Conservation (phyloP, 768 basidiomycete species). For the Chalciporus sphaerocephalus region DNA sequence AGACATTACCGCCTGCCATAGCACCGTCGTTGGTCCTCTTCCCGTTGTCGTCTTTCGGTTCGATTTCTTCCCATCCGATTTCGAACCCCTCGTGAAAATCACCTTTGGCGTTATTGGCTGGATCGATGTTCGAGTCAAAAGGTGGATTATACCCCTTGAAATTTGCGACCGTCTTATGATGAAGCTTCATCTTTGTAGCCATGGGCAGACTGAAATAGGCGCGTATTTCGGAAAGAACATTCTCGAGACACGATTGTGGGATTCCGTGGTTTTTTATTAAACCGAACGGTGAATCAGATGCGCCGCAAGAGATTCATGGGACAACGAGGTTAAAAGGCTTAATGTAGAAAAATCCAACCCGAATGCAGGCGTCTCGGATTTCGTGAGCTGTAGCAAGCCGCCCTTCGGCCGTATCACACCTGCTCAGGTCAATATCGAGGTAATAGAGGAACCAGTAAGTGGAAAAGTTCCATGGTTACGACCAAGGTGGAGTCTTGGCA, state of each 20-base stretch:
- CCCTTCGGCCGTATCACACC: constrained; percentile 21
- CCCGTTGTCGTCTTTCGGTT: constrained; percentile 23
- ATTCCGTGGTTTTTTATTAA: constrained; percentile 80
- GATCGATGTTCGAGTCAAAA: constrained; percentile 70
- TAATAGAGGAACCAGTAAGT: neutral
- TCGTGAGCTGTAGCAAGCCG: constrained; percentile 47
- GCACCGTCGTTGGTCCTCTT: constrained; percentile 42
- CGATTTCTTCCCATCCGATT: constrained; percentile 64
- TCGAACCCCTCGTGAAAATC: constrained; percentile 92
- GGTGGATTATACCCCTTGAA: constrained; percentile 77
- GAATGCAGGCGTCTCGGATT: constrained; percentile 72
- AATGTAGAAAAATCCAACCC: constrained; percentile 87
- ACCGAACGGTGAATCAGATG: neutral
- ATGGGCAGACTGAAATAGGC: constrained; percentile 64
- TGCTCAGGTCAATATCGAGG: constrained; percentile 19
- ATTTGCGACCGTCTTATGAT: constrained; percentile 60
- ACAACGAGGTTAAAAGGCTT: constrained; percentile 9
- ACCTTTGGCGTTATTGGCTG: constrained; percentile 57
- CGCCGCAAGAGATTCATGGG: neutral
- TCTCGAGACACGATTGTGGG: constrained; percentile 43
- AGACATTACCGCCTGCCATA: constrained; percentile 73
- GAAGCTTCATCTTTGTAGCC: constrained; percentile 66
- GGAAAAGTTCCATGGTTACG: neutral
- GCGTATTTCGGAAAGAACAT: constrained; percentile 46
- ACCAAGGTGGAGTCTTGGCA: neutral